A percentile compares a stretch with the other conserved stretches of the same genome.
Conservation (phyloP, 2,329 filamentous ascomycete genomes). For the Tolypocladium guangdongense region DNA sequence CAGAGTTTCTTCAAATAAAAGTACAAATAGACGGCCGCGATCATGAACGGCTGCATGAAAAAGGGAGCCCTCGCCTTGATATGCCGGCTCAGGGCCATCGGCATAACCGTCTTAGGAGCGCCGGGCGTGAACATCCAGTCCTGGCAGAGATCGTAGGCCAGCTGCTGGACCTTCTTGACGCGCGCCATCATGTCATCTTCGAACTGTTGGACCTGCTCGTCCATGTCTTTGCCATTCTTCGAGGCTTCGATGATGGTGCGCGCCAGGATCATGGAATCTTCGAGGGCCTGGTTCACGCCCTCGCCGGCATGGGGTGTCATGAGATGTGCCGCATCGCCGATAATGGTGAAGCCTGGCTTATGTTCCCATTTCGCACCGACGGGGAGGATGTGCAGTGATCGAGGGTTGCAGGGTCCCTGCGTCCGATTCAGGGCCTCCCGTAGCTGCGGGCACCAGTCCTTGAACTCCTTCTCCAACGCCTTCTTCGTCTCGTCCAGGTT, state of each 20-base stretch:
- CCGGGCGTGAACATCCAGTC: constrained; percentile 37
- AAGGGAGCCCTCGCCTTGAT: constrained; percentile 6
- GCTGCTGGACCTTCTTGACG: constrained; percentile 23
- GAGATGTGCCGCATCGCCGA: constrained; percentile 50
- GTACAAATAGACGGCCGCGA: not conserved
- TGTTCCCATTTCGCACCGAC: constrained; percentile 36
- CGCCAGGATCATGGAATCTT: constrained; percentile 40
- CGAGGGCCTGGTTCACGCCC: constrained; percentile 47
- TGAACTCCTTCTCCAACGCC: constrained; percentile 23
- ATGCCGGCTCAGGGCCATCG: constrained; percentile 20
- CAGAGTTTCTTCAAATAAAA: not conserved
- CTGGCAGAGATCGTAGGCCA: constrained; percentile 33
- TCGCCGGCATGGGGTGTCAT: constrained; percentile 49
- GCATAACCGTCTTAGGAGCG: constrained; percentile 31
- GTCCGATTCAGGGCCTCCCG: constrained; percentile 29
- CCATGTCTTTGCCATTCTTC: constrained; percentile 15
- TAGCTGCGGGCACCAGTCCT: constrained; percentile 31
- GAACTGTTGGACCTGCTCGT: constrained; percentile 21
- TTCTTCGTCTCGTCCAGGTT: constrained; percentile 27
- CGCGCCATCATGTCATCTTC: constrained; percentile 29
- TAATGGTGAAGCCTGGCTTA: constrained; percentile 36
- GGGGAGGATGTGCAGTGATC: constrained; percentile 43
- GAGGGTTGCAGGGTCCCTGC: constrained; percentile 25
- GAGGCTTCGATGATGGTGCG: constrained; percentile 25
- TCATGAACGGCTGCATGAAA: not conserved